These are phyloP conservation scores for Phytopythium delawarense DNA, from an alignment of 352 stramenopile species.

Conservation along the genomic window DNA sequence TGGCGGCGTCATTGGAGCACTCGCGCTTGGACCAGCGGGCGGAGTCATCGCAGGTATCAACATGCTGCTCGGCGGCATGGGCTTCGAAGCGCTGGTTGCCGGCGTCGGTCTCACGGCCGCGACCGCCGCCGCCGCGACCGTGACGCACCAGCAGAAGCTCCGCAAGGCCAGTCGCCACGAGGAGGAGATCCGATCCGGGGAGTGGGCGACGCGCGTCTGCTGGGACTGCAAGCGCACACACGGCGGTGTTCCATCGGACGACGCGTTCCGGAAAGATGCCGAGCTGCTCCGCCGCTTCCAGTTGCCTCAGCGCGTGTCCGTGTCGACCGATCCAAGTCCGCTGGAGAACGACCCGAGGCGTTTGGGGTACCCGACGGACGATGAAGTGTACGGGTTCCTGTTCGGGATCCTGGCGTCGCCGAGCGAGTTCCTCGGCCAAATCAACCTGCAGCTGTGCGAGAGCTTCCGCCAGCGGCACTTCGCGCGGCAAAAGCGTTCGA, in stretches of 20 bases:
- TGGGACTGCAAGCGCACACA: slow-evolving; percentile 60
- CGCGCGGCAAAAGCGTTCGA: slow-evolving; percentile 15
- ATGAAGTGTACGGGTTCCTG: slow-evolving; percentile 55
- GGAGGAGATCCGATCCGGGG: slow-evolving; percentile 40
- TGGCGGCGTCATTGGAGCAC: slow-evolving; percentile 46
- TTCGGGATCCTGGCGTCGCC: slow-evolving; percentile 50
- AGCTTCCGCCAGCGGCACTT: slow-evolving; percentile 37
- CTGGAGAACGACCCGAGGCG: neutral
- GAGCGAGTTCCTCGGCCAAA: slow-evolving; percentile 53
- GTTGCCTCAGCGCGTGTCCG: neutral
- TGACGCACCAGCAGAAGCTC: slow-evolving; percentile 45
- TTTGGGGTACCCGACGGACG: slow-evolving; percentile 21
- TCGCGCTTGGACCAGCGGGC: slow-evolving; percentile 43
- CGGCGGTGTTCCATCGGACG: slow-evolving; percentile 34
- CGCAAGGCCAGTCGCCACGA: slow-evolving; percentile 29
- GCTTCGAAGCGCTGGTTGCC: slow-evolving; percentile 47
- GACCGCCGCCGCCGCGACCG: slow-evolving; percentile 47
- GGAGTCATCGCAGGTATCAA: slow-evolving; percentile 57
- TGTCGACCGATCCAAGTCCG: neutral
- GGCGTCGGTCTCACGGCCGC: slow-evolving; percentile 56
- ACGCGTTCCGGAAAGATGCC: slow-evolving; percentile 48
- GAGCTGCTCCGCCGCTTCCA: slow-evolving; percentile 56
- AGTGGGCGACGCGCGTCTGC: slow-evolving; percentile 71
- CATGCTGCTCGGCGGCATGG: slow-evolving; percentile 47
- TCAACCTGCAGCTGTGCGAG: slow-evolving; percentile 51